Base-by-base conservation (phyloP, 441 rosid species). In the Hura crepitans region DNA sequence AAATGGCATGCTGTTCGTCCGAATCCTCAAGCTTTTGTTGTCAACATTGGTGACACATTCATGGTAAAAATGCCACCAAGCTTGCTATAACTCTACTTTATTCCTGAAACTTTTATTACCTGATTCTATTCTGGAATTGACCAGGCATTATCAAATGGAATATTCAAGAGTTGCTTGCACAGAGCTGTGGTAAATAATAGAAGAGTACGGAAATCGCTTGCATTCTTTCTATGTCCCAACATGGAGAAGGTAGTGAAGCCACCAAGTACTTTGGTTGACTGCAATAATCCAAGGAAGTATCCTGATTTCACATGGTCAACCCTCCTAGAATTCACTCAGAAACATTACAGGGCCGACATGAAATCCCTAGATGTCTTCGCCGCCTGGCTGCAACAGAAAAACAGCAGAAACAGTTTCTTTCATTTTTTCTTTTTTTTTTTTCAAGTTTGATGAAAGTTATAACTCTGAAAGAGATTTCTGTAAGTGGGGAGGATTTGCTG, bases 31-130 rank as follows among this genome's bases (percentile, higher is more conserved):
- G 93, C 92, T 14, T 92, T 94, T 62, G 97, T 94, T 49, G 91
- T 94, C 69, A 93, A 93, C 83, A 84, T 93, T 50, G 99, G 99
- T 2, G 97, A 94, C 81, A 94, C 99, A 20, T 94, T 94, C 83
- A 85, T 85, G 97, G 99, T 94, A 85, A 7, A 4, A 3, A 10
- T 12, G 2, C 14, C 20, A n/a, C n/a, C n/a, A n/a, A n/a, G n/a
- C n/a, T n/a, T n/a, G n/a, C n/a, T n/a, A n/a, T n/a, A n/a, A n/a
- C n/a, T n/a, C n/a, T n/a, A n/a, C n/a, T n/a, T n/a, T n/a, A n/a
- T n/a, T n/a, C n/a, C n/a, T n/a, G n/a, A n/a, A n/a, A n/a, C n/a
- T n/a, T n/a, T n/a, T 35, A 4, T 35, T 35, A 2, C n/a, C 7
- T 49, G 1, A 7, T 47, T 1, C 1, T 47, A 13, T 47, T 47